These are phyloP conservation scores for Lepiota venenata DNA, from an alignment of 768 basidiomycete genomes.

Conservation along the genomic window DNA sequence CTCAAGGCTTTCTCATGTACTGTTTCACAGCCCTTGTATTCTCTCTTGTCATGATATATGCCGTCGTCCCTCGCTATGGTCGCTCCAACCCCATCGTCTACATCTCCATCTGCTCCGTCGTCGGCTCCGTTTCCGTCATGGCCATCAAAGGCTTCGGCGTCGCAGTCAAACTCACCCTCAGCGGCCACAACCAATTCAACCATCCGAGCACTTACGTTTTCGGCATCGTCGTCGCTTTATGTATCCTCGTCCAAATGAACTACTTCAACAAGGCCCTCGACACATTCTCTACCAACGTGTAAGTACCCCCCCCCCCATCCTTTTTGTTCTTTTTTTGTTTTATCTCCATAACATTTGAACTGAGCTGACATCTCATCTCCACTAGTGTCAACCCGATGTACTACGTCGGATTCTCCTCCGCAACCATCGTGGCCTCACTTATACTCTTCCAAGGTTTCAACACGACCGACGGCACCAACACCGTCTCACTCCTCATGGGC, in stretches of 20 bases:
- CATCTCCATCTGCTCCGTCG: conserved; percentile 94
- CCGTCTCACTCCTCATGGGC: conserved; percentile 83
- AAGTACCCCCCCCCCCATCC: conserved; percentile 33
- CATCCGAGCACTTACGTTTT: conserved; percentile 97
- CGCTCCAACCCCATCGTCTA: conserved; percentile 88
- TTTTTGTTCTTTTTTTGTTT: neutral
- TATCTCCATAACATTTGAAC: conserved; percentile 2
- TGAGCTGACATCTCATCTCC: neutral
- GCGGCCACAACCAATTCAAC: conserved; percentile 92
- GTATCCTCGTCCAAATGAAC: conserved; percentile 92
- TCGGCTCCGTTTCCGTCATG: conserved; percentile 98
- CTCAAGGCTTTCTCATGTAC: conserved; percentile 87
- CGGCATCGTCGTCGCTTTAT: conserved; percentile 73
- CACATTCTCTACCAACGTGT: conserved; percentile 97
- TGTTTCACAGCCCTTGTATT: conserved; percentile 83
- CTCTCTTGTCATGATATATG: conserved; percentile 83
- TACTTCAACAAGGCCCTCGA: conserved; percentile 99
- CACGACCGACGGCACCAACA: conserved; percentile 77
- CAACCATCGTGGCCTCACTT: conserved; percentile 89
- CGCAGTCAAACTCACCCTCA: conserved; percentile 90
- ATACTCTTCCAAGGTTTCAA: conserved; percentile 98
- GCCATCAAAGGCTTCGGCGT: conserved; percentile 98
- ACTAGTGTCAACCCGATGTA: conserved; percentile 94
- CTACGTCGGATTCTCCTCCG: conserved; percentile 94
- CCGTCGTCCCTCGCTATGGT: conserved; percentile 80